Evolutionary conservation across 148 eudicot species (phyloP).

Genomic region (Cornus florida): DNA sequence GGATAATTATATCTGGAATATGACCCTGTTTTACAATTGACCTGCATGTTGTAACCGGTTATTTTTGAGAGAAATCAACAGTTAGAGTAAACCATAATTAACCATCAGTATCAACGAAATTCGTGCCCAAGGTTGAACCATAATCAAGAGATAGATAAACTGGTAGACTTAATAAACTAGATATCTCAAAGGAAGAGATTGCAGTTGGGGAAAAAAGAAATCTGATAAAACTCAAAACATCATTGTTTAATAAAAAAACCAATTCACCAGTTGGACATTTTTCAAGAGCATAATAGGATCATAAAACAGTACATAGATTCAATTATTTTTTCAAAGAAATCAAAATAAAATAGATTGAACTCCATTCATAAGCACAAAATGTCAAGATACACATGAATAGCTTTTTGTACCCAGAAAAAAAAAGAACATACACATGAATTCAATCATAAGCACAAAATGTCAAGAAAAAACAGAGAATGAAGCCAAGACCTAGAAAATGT

Average conservation of each 20-base stretch:
- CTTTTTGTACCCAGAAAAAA: not conserved
- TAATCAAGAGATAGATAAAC: not conserved
- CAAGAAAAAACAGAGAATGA: not conserved
- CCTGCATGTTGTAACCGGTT: constrained; percentile 28
- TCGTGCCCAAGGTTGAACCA: not conserved
- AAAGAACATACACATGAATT: not conserved
- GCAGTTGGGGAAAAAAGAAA: not conserved
- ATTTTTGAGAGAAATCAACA: not conserved
- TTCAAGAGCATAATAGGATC: not conserved
- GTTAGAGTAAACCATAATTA: constrained; percentile 2
- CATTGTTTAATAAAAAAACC: too few species aligned
- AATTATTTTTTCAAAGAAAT: not conserved
- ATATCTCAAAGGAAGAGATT: not conserved
- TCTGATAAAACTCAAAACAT: not conserved
- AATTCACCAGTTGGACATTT: not conserved
- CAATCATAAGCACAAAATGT: not conserved
- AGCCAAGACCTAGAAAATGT: not conserved
- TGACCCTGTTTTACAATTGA: constrained; percentile 23
- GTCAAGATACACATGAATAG: too few species aligned
- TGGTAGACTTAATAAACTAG: not conserved
- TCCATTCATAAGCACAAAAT: not conserved
- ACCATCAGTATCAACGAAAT: not conserved
- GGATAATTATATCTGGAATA: constrained; percentile 16
- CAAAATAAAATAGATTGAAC: not conserved
- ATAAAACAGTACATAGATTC: not conserved